Conservation (phyloP, 2,329 filamentous ascomycete genomes). For the Aspergillus fumigatiaffinis region DNA sequence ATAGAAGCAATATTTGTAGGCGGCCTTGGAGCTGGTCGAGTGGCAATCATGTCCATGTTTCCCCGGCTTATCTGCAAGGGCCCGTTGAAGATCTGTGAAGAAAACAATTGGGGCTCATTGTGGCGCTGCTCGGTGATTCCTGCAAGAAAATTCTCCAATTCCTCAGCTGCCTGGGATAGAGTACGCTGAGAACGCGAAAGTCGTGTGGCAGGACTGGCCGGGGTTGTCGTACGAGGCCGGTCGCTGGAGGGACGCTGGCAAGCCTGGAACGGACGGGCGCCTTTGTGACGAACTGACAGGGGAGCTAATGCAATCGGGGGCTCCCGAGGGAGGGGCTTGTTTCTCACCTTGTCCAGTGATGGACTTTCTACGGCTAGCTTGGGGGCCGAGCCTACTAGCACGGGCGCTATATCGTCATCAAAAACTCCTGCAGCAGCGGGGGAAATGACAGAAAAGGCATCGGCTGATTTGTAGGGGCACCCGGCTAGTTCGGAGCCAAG, state of each 20-base stretch:
- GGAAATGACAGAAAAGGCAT: conserved; percentile 24
- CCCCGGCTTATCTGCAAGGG: conserved; percentile 34
- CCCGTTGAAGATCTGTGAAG: conserved; percentile 18
- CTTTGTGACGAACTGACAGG: conserved; percentile 20
- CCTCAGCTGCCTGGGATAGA: conserved; percentile 32
- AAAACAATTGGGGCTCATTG: conserved; percentile 8
- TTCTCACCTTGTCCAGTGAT: conserved; percentile 25
- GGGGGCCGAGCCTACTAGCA: neutral
- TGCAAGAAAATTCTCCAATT: conserved; percentile 33
- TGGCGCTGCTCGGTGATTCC: conserved; percentile 17
- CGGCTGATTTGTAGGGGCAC: conserved; percentile 14
- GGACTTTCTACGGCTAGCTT: neutral
- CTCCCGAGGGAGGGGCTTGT: conserved; percentile 40
- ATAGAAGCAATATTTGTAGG: conserved; percentile 16
- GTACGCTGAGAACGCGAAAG: conserved; percentile 16
- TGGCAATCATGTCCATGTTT: conserved; percentile 30
- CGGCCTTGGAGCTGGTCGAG: conserved; percentile 28
- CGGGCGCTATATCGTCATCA: conserved; percentile 22
- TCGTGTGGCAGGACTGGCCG: conserved; percentile 7
- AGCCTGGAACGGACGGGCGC: conserved; percentile 1
- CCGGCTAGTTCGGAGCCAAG: conserved; percentile 23
- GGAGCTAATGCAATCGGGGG: conserved; percentile 30
- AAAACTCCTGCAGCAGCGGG: conserved; percentile 29
- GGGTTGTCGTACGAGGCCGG: neutral
- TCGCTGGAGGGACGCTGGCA: conserved; percentile 3